These are phyloP conservation scores for Tympanopsis confertula DNA, from an alignment of 2,329 filamentous ascomycete species.

Conservation along the genomic window DNA sequence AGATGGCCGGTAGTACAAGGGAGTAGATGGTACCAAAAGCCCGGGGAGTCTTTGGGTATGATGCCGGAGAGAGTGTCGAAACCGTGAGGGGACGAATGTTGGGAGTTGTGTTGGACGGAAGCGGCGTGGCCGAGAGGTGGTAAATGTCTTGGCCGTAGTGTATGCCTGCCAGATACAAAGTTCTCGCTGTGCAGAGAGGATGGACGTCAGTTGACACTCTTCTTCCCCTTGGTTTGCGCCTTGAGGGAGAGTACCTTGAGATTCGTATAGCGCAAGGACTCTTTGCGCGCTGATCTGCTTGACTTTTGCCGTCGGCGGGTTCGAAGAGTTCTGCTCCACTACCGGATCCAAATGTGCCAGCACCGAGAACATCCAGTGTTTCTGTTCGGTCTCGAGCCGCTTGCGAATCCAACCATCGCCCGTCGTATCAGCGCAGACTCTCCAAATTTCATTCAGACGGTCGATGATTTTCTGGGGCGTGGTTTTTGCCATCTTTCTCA, in stretches of 20 bases:
- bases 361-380: slow-evolving; percentile 49
- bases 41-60: slow-evolving; percentile 23
- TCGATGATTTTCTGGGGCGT: slow-evolving; percentile 37
- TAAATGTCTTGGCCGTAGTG: slow-evolving; percentile 23
- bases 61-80: slow-evolving; percentile 17
- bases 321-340: slow-evolving; percentile 8
- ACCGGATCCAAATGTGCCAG: slow-evolving; percentile 30
- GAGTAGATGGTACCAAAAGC: slow-evolving; percentile 38
- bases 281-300: slow-evolving; percentile 13
- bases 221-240: too few species aligned
- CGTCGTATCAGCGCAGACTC: slow-evolving; percentile 27
- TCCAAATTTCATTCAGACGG: slow-evolving; percentile 40
- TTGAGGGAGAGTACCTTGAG: too few species aligned
- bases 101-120: slow-evolving; percentile 15
- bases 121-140: slow-evolving; percentile 23
- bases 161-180: slow-evolving; percentile 15
- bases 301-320: slow-evolving; percentile 5
- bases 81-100: slow-evolving; percentile 14
- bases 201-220: slow-evolving; percentile 2
- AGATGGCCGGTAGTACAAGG: slow-evolving; percentile 41
- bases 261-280: slow-evolving; percentile 38
- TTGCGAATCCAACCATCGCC: slow-evolving; percentile 22
- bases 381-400: slow-evolving; percentile 40
- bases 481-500: slow-evolving; percentile 41
- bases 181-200: slow-evolving; percentile 9